Evolutionary conservation across 116 monocot genomes (phyloP), one percentile per base, ranked within the genome.

Genomic region (Zostera marina): DNA sequence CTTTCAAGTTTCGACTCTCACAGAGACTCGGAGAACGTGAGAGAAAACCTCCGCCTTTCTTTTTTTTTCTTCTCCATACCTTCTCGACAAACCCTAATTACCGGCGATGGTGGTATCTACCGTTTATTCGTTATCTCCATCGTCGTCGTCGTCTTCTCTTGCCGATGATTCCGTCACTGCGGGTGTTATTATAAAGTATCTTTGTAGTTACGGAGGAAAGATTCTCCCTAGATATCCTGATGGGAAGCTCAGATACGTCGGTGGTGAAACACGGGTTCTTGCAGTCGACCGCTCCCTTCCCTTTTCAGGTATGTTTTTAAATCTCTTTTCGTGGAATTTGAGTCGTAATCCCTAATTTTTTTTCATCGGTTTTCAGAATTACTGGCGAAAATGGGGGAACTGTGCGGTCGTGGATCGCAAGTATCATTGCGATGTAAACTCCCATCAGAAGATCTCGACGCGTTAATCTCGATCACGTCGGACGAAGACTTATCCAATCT

Each of bases 391-490:
- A 41, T 92, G 64, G 74, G 58, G 68, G 77, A 81, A 54, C 43
- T 92, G 26, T 87, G 84, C 58, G 83, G 83, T 14, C 83, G 73
- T 62, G 73, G 55, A 1, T 23, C 26, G 20, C 56, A 53, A 49
- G 70, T 79, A 25, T 53, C 59, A 42, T 20, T 92, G 44, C 68
- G 87, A 48, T 92, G 92, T 70, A 83, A 92, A 72, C 70, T 87
- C 2, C 92, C 87, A 22, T 81, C 72, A 15, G 87, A 87, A 66
- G 92, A 87, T 43, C 81, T 92, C 46, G 92, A 87, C 53, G 81
- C 81, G 22, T 79, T 87, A 25, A 73, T 92, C n/a, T 74, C 92
- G 4, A 59, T 92, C 61, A 83, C 74, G 8, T 76, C 81, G 44
- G 87, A 83, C 41, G 83, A 87, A 58, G 92, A 87, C 55, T 74